Base-by-base conservation (phyloP, 192 early-diverging fungal species). In the Phycomyces nitens region DNA sequence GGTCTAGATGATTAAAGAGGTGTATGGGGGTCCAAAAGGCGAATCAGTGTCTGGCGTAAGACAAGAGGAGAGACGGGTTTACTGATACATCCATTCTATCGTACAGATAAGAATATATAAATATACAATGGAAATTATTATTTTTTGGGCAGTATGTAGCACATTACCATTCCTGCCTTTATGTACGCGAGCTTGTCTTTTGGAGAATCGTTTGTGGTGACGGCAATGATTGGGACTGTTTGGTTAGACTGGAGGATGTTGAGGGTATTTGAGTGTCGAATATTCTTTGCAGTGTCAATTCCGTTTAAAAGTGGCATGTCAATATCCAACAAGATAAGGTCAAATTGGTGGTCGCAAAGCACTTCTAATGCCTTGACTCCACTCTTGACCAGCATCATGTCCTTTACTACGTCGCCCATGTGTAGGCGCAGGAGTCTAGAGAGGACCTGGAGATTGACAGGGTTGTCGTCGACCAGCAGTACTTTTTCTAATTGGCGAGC, bases 301-400 rank as follows among this genome's bases (percentile, higher is more conserved):
- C 87, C 87, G 24, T 76, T 81, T 23, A 89, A 61, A 23, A 71
- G 74, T 11, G 86, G 85, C 86, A 87, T 86, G 62, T 88, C 86
- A 69, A 88, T 88, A 58, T 88, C 87, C 71, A 88, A 78, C 18
- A 88, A 70, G 34, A 88, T 72, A n/a, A 84, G 56, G 71, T 88
- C 87, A 66, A 81, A 84, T 23, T 68, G 43, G 24, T 72, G 63
- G 44, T 65, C 56, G 15, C 65, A 53, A 39, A 88, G 72, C 20
- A 76, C 62, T 41, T 77, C 63, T 7, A 88, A 55, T 23, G 81
- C 82, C 34, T 75, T 64, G 47, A 76, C 62, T 18, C 87, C 87
- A 47, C 78, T 80, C 29, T 70, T 68, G 43, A 76, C 74, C n/a
- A 78, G 66, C 18, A 76, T 76, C 43, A 75, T 75, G 49, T 70